Percentiles rank a stretch among this genome's conserved stretches.
phyloP scores from a whole-genome alignment of 495 filamentous ascomycete genomes.

The Aspergillus wentii region DNA sequence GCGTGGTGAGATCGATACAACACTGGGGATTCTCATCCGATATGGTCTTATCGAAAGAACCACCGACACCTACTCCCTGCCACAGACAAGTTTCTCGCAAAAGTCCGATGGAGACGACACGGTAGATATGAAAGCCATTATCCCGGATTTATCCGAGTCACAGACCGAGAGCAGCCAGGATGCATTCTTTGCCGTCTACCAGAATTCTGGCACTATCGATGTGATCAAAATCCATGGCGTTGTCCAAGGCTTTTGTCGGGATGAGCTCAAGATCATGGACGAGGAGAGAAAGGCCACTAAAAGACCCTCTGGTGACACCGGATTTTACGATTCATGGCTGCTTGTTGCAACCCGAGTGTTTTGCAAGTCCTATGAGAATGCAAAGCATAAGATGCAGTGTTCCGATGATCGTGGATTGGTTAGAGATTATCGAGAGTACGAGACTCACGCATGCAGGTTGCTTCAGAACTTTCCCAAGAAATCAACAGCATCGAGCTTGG shows the following conservation, averaged over 20 bases:
- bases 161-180: constrained; percentile 46
- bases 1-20: constrained; percentile 60
- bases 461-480: constrained; percentile 33
- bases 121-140: constrained; percentile 14
- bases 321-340: constrained; percentile 54
- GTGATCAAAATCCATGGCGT: constrained; percentile 73
- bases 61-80: constrained; percentile 33
- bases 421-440: constrained; percentile 66
- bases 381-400: constrained; percentile 52
- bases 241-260: constrained; percentile 74
- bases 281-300: constrained; percentile 37
- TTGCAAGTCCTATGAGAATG: constrained; percentile 58
- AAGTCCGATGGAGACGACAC: constrained; percentile 17
- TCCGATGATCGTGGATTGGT: constrained; percentile 54
- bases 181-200: constrained; percentile 34
- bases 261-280: constrained; percentile 54
- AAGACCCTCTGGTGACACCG: constrained; percentile 4
- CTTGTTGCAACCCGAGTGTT: constrained; percentile 55
- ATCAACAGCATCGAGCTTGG: constrained; percentile 26
- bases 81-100: constrained; percentile 23
- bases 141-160: constrained; percentile 31
- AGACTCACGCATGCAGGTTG: constrained; percentile 61
- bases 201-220: constrained; percentile 51
- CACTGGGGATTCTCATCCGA: constrained; percentile 59
- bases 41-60: constrained; percentile 66